Percentiles rank a stretch among this genome's conserved stretches.
These are phyloP conservation scores for Crithidia acanthocephali DNA, from an alignment of 208 protist genomes.

Conservation along the genomic window DNA sequence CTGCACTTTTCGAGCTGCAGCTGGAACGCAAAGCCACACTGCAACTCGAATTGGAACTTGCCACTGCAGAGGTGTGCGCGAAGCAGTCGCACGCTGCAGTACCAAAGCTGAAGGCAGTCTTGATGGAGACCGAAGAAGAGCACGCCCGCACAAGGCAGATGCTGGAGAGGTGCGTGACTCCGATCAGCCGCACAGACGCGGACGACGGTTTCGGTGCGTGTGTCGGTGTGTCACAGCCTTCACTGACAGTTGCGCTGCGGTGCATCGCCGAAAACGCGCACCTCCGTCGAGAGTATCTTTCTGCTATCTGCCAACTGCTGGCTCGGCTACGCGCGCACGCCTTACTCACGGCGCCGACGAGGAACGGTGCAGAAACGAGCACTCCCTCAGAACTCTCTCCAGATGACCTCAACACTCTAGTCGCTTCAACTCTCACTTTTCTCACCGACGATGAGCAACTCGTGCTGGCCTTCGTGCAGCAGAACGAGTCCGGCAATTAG, in stretches of 20 bases:
- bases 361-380: no score
- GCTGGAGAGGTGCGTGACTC: not conserved
- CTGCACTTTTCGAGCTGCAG: not conserved
- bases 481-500: not conserved
- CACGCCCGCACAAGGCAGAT: not conserved
- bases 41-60: conserved; percentile 13
- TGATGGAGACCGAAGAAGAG: not conserved
- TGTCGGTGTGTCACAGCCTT: not conserved
- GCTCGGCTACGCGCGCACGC: not conserved
- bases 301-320: not conserved
- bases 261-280: not conserved
- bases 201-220: not conserved
- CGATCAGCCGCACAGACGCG: not conserved
- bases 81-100: not conserved
- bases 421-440: no score
- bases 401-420: no score
- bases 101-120: not conserved
- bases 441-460: not conserved
- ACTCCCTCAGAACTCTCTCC: no score
- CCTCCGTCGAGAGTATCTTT: conserved; percentile 2
- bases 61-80: not conserved
- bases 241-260: not conserved
- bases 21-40: conserved; percentile 22
- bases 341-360: not conserved
- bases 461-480: not conserved